Conservation (phyloP, 1,284 basidiomycete species). For the Schizophyllum commune region DNA sequence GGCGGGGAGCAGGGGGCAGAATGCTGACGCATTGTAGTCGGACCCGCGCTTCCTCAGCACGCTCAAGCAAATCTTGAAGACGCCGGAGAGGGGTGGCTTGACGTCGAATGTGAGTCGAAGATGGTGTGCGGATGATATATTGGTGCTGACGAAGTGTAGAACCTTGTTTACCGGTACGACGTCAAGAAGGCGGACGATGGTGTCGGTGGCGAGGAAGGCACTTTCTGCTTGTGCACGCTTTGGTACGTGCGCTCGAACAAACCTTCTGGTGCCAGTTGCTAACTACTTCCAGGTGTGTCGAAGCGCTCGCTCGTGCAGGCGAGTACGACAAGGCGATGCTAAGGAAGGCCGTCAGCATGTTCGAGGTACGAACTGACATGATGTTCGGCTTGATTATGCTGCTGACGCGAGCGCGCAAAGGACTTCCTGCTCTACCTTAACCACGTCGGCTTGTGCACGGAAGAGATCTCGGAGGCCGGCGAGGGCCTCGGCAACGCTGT, state of each 20-base stretch:
- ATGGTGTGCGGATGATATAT: neutral
- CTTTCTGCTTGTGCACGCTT: conserved; percentile 73
- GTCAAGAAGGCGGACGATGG: conserved; percentile 79
- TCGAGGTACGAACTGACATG: conserved; percentile 51
- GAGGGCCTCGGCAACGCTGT: conserved; percentile 79
- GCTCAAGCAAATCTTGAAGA: conserved; percentile 71
- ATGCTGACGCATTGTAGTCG: conserved; percentile 36
- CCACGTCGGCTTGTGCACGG: conserved; percentile 80
- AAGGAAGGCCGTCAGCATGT: conserved; percentile 68
- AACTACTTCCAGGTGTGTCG: conserved; percentile 59
- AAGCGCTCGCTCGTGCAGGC: conserved; percentile 81
- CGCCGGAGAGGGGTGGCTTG: conserved; percentile 81
- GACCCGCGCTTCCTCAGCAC: conserved; percentile 85
- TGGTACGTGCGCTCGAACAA: conserved; percentile 36
- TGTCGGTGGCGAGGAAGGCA: conserved; percentile 89
- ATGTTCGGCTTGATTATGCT: neutral
- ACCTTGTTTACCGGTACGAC: conserved; percentile 76
- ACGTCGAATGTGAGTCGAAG: conserved; percentile 64
- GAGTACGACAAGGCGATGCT: conserved; percentile 62
- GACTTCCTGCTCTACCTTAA: conserved; percentile 78
- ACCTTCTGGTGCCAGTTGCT: neutral
- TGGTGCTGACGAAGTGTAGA: conserved; percentile 25
- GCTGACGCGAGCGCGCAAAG: conserved; percentile 22
- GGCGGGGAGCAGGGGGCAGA: neutral
- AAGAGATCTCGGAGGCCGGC: conserved; percentile 75